Conservation (phyloP, 2,329 filamentous ascomycete genomes). For the Cladorrhinum sp. region DNA sequence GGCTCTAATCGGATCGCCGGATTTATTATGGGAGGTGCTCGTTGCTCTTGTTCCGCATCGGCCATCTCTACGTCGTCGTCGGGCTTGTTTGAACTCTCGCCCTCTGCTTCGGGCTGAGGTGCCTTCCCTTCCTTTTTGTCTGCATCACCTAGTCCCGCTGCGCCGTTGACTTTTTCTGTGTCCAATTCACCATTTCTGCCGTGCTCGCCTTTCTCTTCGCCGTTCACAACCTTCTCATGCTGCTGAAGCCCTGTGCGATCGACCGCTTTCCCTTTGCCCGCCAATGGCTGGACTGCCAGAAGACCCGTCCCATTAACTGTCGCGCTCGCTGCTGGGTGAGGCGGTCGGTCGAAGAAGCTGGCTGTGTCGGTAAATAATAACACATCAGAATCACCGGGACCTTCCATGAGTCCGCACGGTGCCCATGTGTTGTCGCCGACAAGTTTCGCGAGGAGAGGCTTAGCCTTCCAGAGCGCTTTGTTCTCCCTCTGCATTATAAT, state of each 20-base stretch:
- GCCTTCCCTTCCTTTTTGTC: neutral
- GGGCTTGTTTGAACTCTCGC: neutral
- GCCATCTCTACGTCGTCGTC: slow-evolving; percentile 22
- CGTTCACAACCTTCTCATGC: slow-evolving; percentile 8
- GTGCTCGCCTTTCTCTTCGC: slow-evolving; percentile 12
- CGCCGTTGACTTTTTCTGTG: slow-evolving; percentile 11
- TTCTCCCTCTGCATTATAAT: slow-evolving; percentile 74
- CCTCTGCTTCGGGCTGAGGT: neutral
- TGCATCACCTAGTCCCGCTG: neutral
- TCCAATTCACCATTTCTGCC: neutral
- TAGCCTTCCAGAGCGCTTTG: slow-evolving; percentile 67
- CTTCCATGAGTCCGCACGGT: slow-evolving; percentile 57
- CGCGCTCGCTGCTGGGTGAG: neutral
- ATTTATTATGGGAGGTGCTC: neutral
- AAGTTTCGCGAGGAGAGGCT: slow-evolving; percentile 68
- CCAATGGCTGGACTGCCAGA: neutral
- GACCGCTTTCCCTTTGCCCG: neutral
- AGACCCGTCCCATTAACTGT: slow-evolving; percentile 4
- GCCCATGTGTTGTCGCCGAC: slow-evolving; percentile 72
- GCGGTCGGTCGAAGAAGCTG: slow-evolving; percentile 31
- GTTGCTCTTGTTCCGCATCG: slow-evolving; percentile 9
- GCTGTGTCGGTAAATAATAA: slow-evolving; percentile 48
- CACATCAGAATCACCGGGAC: slow-evolving; percentile 49
- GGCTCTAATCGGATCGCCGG: slow-evolving; percentile 6
- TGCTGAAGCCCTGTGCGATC: neutral